Conservation (phyloP, 73 alveolate species). For the Effrenium voratum region DNA sequence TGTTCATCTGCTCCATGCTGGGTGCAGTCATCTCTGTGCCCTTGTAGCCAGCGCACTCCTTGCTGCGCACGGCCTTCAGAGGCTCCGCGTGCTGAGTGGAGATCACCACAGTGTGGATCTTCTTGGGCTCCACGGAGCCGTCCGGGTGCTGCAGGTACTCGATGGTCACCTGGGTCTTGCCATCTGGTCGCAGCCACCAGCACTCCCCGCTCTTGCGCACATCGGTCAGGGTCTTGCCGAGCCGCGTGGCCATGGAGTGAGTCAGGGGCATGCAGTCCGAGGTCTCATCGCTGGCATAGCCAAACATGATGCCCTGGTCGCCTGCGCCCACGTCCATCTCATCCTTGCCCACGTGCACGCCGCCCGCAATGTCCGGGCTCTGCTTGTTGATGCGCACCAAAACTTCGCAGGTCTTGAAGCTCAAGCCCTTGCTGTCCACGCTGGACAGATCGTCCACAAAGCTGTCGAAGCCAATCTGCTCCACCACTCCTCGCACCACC, state of each 20-base stretch:
- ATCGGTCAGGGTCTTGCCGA: conserved; percentile 97
- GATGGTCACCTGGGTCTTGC: conserved; percentile 99
- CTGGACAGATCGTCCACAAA: conserved; percentile 94
- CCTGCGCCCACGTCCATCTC: conserved; percentile 99
- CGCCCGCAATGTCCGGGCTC: conserved; percentile 98
- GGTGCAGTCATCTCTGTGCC: conserved; percentile 83
- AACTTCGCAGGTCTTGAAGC: conserved; percentile 97
- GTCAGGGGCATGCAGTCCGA: conserved; percentile 98
- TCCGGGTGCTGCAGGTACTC: conserved; percentile 97
- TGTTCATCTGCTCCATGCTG: conserved; percentile 91
- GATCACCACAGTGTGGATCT: conserved; percentile 98
- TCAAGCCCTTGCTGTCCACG: conserved; percentile 97
- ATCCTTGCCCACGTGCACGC: conserved; percentile 98
- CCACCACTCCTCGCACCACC: conserved; percentile 98
- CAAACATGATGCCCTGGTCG: conserved; percentile 99
- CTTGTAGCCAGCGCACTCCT: conserved; percentile 92
- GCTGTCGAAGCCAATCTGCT: conserved; percentile 98
- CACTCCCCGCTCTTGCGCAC: conserved; percentile 97
- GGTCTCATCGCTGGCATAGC: conserved; percentile 99
- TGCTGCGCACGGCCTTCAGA: conserved; percentile 54
- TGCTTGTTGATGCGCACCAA: conserved; percentile 97
- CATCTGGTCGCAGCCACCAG: conserved; percentile 99
- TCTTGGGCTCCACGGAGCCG: conserved; percentile 97
- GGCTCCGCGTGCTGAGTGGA: conserved; percentile 98
- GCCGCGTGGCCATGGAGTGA: conserved; percentile 97